Conservation (phyloP, 129 eudicot species). For the Helichrysum umbraculigerum region DNA sequence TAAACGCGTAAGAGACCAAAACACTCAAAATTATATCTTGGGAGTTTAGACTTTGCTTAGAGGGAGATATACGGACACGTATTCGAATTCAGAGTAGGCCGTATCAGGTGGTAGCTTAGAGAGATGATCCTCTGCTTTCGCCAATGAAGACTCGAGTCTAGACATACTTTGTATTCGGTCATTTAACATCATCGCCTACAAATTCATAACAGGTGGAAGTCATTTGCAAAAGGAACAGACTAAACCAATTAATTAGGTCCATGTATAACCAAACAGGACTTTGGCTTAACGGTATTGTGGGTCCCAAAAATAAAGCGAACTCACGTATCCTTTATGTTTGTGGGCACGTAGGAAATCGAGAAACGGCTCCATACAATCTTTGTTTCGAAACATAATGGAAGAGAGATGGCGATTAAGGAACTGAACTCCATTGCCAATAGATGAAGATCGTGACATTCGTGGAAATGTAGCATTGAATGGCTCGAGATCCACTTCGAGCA, state of each 20-base stretch:
- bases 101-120: conserved; percentile 71
- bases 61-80: conserved; percentile 46
- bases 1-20: neutral
- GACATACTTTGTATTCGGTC: conserved; percentile 75
- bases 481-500: conserved; percentile 89
- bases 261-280: too few relatives aligned
- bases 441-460: conserved; percentile 87
- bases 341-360: conserved; percentile 86
- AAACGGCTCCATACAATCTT: conserved; percentile 87
- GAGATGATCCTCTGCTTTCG: conserved; percentile 85
- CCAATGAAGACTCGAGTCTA: conserved; percentile 65
- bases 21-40: neutral
- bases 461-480: conserved; percentile 95
- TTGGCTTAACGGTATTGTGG: too few relatives aligned
- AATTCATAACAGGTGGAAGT: neutral
- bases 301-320: conserved; percentile 20
- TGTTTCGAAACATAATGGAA: conserved; percentile 89
- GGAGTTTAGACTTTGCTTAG: neutral
- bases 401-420: conserved; percentile 98
- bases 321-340: conserved; percentile 83
- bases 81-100: conserved; percentile 84
- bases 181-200: conserved; percentile 89
- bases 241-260: neutral
- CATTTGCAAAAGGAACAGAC: neutral
- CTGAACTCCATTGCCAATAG: conserved; percentile 96